Conservation (phyloP, 805 yeast genomes). For the Saccharomycopsis schoenii region DNA sequence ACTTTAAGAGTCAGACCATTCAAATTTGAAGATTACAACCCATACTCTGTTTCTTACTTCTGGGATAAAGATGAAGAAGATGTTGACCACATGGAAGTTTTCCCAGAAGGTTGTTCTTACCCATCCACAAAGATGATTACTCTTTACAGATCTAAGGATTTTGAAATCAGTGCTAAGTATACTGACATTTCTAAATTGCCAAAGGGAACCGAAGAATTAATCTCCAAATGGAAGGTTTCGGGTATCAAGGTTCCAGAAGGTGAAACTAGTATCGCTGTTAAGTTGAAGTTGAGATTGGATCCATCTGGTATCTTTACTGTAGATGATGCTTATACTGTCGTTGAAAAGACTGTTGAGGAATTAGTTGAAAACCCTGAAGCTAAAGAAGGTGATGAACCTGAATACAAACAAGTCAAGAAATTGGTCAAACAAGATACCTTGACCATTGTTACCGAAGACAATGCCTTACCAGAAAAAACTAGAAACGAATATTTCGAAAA, state of each 20-base stretch:
- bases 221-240: slow-evolving; percentile 77
- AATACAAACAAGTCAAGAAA: slow-evolving; percentile 84
- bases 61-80: slow-evolving; percentile 95
- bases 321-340: slow-evolving; percentile 91
- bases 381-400: slow-evolving; percentile 65
- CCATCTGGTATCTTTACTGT: slow-evolving; percentile 92
- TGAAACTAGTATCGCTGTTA: slow-evolving; percentile 69
- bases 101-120: slow-evolving; percentile 86
- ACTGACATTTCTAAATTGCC: slow-evolving; percentile 69
- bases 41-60: slow-evolving; percentile 82
- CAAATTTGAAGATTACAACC: slow-evolving; percentile 94
- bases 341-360: slow-evolving; percentile 84
- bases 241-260: slow-evolving; percentile 80
- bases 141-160: slow-evolving; percentile 83
- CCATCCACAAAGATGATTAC: slow-evolving; percentile 96
- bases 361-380: slow-evolving; percentile 42
- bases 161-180: slow-evolving; percentile 77
- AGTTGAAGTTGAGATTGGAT: slow-evolving; percentile 92
- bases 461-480: slow-evolving; percentile 45
- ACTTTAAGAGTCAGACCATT: slow-evolving; percentile 97
- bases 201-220: slow-evolving; percentile 46
- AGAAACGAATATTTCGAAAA: slow-evolving; percentile 62
- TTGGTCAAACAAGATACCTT: slow-evolving; percentile 85
- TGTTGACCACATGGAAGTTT: slow-evolving; percentile 85
- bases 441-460: slow-evolving; percentile 47